Percentiles rank a stretch among this genome's conserved stretches.
These are phyloP conservation scores for Melanomma pulvis-pyrius DNA, from an alignment of 495 filamentous ascomycete genomes.

Conservation along the genomic window DNA sequence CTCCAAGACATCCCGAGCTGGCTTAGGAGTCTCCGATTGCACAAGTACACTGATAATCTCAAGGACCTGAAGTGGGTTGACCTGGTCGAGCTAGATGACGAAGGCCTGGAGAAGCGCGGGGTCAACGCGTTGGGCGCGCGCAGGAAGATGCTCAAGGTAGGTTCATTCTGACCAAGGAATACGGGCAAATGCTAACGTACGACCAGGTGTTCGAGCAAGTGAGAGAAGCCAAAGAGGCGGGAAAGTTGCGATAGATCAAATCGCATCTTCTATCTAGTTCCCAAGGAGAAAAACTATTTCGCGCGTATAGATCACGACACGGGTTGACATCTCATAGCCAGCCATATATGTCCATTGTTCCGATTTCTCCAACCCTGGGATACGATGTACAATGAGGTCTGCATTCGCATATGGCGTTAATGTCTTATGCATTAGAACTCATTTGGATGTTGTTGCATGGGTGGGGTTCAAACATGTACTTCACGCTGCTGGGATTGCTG, in stretches of 20 bases:
- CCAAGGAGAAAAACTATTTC: constrained; percentile 11
- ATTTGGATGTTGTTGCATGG: constrained; percentile 16
- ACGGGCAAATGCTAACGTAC: constrained; percentile 21
- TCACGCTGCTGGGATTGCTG: constrained; percentile 5
- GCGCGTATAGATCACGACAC: constrained; percentile 11
- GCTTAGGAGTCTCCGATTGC: constrained; percentile 90
- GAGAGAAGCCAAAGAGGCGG: constrained; percentile 60
- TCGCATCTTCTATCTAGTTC: neutral
- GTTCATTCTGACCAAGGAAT: constrained; percentile 19
- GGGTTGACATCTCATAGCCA: constrained; percentile 9
- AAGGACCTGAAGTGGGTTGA: constrained; percentile 98
- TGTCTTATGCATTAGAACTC: constrained; percentile 1
- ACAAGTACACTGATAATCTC: constrained; percentile 98
- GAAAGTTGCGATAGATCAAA: constrained; percentile 37
- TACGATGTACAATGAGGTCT: constrained; percentile 7
- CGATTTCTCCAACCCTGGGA: neutral
- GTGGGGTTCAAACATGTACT: constrained; percentile 10
- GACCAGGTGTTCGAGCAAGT: constrained; percentile 63
- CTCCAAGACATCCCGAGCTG: constrained; percentile 95
- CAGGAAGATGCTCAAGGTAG: constrained; percentile 96
- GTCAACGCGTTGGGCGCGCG: constrained; percentile 94
- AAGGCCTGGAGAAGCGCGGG: constrained; percentile 87
- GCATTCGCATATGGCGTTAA: constrained; percentile 3
- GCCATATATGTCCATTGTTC: constrained; percentile 1
- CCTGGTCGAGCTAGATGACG: constrained; percentile 86